Evolutionary conservation across 2,329 filamentous ascomycete genomes (phyloP), one percentile per base, ranked within the genome.

Genomic region (Samsoniella hepiali): DNA sequence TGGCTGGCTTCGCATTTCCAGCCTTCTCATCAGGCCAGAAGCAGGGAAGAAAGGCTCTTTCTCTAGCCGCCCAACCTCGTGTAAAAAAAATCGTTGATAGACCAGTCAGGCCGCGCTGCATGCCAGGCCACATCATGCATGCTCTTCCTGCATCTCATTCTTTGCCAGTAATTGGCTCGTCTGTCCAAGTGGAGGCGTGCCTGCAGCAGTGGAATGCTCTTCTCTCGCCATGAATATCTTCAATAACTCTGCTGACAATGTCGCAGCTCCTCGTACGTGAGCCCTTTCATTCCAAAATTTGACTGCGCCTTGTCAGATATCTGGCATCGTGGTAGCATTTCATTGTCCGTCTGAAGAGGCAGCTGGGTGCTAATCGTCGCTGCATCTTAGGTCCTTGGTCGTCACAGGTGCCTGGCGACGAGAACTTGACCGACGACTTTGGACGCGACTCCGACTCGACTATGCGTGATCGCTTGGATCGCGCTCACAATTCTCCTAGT

Each of bases 161-260:
- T 54, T 68, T 67, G 63, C 67, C 68, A 72, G 56, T 72, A 74
- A 75, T 76, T 77, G 73, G 74, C 65, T 69, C 66, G 69, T 65
- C 64, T 68, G 63, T 66, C 64, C 67, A 68, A 73, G 72, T 75
- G 72, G 72, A 75, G 74, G 69, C 68, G 69, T 67, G 67, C 61
- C 69, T 68, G 40, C 53, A 50, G 62, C 53, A 49, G 50, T 50
- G 58, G 57, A 42, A 56, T 22, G 63, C 51, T 22, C 63, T 54
- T 63, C 68, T 42, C 60, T 64, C 64, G 75, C 66, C 68, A 79
- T 79, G 77, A 78, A 75, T 69, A 73, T 72, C 67, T 74, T 75
- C 69, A 73, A 72, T 66, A 64, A 70, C 69, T 73, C 73, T 66
- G 62, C 55, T 63, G 72, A 77, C 65, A 68, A 73, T 71, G 72